phyloP scores from a whole-genome alignment of 495 filamentous ascomycete species.

The Entonaema liquescens region DNA sequence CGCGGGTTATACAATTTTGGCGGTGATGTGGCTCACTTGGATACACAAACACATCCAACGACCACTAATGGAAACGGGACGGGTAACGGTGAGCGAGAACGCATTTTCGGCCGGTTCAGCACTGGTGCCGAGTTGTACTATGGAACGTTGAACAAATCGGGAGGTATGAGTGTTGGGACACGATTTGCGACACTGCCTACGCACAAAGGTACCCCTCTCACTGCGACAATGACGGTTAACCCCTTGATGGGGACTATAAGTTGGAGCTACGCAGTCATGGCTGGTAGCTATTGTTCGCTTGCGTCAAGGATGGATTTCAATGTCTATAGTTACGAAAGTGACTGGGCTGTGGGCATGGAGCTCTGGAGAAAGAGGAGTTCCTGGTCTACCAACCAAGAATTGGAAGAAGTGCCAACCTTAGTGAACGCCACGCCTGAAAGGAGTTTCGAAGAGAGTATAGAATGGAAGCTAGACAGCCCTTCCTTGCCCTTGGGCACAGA shows the following conservation, averaged over 20 bases:
- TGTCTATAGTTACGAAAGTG: constrained; percentile 97
- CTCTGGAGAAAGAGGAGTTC: constrained; percentile 73
- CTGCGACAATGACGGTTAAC: constrained; percentile 88
- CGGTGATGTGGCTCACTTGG: constrained; percentile 68
- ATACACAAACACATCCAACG: constrained; percentile 30
- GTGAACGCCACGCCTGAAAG: constrained; percentile 40
- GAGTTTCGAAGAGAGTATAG: constrained; percentile 63
- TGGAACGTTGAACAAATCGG: constrained; percentile 86
- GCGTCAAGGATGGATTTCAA: constrained; percentile 96
- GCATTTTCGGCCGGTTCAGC: constrained; percentile 73
- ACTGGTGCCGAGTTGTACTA: constrained; percentile 96
- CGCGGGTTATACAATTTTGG: constrained; percentile 96
- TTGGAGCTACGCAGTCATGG: constrained; percentile 88
- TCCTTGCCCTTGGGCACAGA: constrained; percentile 28
- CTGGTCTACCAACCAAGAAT: constrained; percentile 53
- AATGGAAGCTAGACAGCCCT: constrained; percentile 59
- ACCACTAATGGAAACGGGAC: constrained; percentile 29
- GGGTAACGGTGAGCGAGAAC: constrained; percentile 52
- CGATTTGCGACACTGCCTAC: constrained; percentile 92
- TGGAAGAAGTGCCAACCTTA: constrained; percentile 37
- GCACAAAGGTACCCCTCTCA: constrained; percentile 85
- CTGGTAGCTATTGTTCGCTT: constrained; percentile 79
- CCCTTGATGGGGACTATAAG: constrained; percentile 92
- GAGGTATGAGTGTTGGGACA: constrained; percentile 79
- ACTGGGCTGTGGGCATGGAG: constrained; percentile 88